A percentile compares a stretch with the other conserved stretches of the same genome.
Evolutionary conservation across 495 filamentous ascomycete species (phyloP).

Genomic region (Aspergillus kassunensis): DNA sequence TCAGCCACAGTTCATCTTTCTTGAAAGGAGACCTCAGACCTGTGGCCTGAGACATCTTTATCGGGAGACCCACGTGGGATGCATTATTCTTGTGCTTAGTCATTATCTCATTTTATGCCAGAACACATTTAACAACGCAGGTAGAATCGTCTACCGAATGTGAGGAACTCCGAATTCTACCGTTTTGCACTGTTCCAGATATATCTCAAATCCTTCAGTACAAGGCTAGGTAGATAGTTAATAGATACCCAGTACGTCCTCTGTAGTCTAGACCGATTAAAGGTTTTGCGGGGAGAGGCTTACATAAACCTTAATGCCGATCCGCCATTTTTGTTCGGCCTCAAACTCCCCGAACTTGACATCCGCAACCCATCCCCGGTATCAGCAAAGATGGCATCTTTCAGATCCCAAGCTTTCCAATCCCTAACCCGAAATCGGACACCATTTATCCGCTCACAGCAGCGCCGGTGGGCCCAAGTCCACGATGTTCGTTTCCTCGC

Average conservation of each 20-base stretch:
- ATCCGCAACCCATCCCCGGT: conserved; percentile 3
- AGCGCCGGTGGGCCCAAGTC: conserved; percentile 86
- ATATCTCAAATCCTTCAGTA: neutral
- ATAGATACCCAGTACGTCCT: too few species aligned
- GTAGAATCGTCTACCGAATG: too few species aligned
- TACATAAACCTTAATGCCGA: conserved; percentile 1
- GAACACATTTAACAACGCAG: neutral
- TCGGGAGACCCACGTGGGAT: conserved; percentile 9
- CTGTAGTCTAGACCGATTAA: too few species aligned
- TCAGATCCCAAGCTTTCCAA: conserved; percentile 31
- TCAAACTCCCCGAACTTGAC: neutral
- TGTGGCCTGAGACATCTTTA: conserved; percentile 1
- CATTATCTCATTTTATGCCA: neutral
- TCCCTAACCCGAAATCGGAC: conserved; percentile 26
- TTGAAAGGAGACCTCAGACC: conserved; percentile 13
- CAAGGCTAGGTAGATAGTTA: too few species aligned
- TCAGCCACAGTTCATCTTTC: conserved; percentile 6
- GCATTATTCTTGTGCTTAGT: conserved; percentile 11
- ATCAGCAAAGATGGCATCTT: conserved; percentile 29
- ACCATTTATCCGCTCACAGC: conserved; percentile 38
- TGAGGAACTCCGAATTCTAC: neutral
- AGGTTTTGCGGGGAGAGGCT: conserved; percentile 2
- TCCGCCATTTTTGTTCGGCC: neutral
- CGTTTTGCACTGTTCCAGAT: neutral
- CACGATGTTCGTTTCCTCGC: conserved; percentile 88